Evolutionary conservation across 2,329 filamentous ascomycete genomes (phyloP), one percentile per base, ranked within the genome.

Genomic region (Fusarium chaquense): DNA sequence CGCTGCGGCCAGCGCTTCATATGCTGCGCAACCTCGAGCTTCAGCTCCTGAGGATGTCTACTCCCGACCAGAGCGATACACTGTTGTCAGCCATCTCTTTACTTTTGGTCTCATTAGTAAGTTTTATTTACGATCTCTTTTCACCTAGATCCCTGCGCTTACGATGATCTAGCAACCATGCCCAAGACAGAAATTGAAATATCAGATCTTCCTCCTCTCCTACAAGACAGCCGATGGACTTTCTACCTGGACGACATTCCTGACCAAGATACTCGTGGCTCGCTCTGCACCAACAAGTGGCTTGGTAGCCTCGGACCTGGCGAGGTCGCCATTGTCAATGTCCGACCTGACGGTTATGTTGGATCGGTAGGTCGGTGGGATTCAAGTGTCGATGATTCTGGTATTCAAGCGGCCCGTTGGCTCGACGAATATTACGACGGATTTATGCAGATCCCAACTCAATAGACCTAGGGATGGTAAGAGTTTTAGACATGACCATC

Each of bases 261-360:
- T 28, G 85, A 86, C 70, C 86, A 83, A 59, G 85, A 88, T 57
- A 86, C 84, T 4, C 82, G 83, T 26, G 82, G 83, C 40, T 74
- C 80, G 38, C 77, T 83, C 33, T 91, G 88, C 77, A 91, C 87
- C 12, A 85, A 89, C 72, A 93, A 91, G 77, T 93, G 90, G 90
- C 81, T 92, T 9, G 89, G 88, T 41, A 84, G 82, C 46, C 79
- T 92, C 5, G 81, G 80, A 0, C 81, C 83, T 1, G 81, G 84
- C 12, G 86, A 91, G 69, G 85, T 91, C 8, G 88, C 86, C 6
- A 85, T 93, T 41, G 82, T 90, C 41, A 90, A 91, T 71, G 89
- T 93, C 3, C 84, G 91, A 7, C 91, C 91, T 0, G 91, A 93
- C 77, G 91, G 91, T 13, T 93, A 93, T 76, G 87, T 93, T 6